Base-by-base conservation (phyloP, 164 flowering plant species). In the Macadamia tetraphylla region DNA sequence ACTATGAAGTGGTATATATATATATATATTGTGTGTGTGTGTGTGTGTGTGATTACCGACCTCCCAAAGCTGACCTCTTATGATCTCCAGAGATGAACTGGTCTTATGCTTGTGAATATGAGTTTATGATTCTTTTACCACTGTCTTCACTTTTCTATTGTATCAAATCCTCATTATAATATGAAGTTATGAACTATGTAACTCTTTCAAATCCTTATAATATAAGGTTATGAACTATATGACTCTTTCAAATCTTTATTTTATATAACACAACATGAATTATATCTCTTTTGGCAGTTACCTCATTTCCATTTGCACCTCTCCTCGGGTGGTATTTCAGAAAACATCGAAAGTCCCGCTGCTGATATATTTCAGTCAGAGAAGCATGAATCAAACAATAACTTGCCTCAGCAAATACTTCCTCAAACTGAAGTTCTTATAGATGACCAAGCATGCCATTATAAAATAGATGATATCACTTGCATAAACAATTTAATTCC, bases 291-390 rank as follows among this genome's bases (percentile, higher is more conserved):
- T 59, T 58, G n/a, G 35, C 78, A 91, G 91, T 80, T 77, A 48
- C 80, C 76, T 65, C 79, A 82, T 44, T 78, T 86, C 69, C 72
- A 74, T 67, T 80, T 91, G 31, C 86, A 79, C 79, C 84, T 91
- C 72, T 87, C 92, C 9, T 78, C 82, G 1, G 74, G 74, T 73
- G 79, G 71, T 62, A 69, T 58, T 71, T 75, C 85, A 66, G 70
- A 75, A 66, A 69, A 48, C 46, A 51, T 62, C 18, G 60, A 71
- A 73, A 71, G 66, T 73, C 71, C 63, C 67, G 17, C 23, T 43
- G 18, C 43, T 31, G 72, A 69, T 67, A 29, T 52, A 44, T 63
- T 70, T 76, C 73, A 61, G 71, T 60, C 60, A 52, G 76, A 68
- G 29, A 67, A 57, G 65, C 52, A 6, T 74, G 68, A 69, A 29